These are phyloP conservation scores for Penicillium fuscoglaucum DNA, from an alignment of 2,329 filamentous ascomycete species.

Conservation along the genomic window DNA sequence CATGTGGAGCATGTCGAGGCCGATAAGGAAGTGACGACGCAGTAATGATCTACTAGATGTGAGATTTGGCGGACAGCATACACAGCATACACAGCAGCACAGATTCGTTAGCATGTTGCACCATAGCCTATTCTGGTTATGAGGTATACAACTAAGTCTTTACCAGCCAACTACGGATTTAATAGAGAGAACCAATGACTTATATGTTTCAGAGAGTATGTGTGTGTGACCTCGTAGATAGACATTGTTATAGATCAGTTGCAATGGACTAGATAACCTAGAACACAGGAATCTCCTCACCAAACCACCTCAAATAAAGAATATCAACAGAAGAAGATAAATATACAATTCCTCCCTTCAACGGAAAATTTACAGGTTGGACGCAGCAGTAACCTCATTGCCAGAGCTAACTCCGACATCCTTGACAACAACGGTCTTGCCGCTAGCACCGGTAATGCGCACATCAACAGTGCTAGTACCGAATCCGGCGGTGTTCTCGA, in stretches of 20 bases:
- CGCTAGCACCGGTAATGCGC: constrained; percentile 56
- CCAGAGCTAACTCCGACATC: constrained; percentile 42
- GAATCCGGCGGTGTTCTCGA: constrained; percentile 60
- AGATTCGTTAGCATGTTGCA: neutral
- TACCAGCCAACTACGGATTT: neutral
- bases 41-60: neutral
- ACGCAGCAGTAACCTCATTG: constrained; percentile 21
- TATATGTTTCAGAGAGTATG: neutral
- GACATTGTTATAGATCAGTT: neutral
- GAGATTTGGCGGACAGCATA: neutral
- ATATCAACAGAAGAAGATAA: neutral
- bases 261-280: neutral
- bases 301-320: neutral
- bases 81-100: neutral
- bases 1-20: constrained; percentile 6
- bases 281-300: neutral
- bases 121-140: neutral
- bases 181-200: neutral
- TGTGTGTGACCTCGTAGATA: neutral
- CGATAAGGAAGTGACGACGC: neutral
- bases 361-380: constrained; percentile 25
- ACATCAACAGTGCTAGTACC: constrained; percentile 57
- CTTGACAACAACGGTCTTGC: constrained; percentile 54
- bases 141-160: neutral
- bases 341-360: neutral